A percentile compares a stretch with the other conserved stretches of the same genome.
phyloP scores from a whole-genome alignment of 225 moss, liverwort and hornwort genomes.

The Sphagnum contortum region DNA sequence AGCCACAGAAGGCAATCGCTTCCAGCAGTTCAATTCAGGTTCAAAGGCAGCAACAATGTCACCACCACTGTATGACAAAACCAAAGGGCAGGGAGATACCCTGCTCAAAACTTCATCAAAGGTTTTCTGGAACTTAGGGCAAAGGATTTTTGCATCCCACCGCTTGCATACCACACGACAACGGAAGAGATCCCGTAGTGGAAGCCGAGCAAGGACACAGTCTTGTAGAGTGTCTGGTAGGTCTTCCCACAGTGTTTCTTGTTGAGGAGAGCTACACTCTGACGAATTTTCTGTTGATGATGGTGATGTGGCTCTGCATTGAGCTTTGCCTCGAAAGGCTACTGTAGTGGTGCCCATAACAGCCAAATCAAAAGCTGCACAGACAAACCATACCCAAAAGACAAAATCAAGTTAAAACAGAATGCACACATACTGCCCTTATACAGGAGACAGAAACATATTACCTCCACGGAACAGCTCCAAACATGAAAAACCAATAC shows the following conservation, averaged over 20 bases:
- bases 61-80: slow-evolving; percentile 1
- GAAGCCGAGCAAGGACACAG: slow-evolving; percentile 6
- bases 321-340: too few species aligned
- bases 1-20: slow-evolving; percentile 3
- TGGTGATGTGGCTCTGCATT: too few species aligned
- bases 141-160: slow-evolving; percentile 5
- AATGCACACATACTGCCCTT: too few species aligned
- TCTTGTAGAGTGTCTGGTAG: slow-evolving; percentile 8
- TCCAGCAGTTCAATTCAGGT: not conserved
- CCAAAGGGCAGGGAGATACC: slow-evolving; percentile 8
- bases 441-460: too few species aligned
- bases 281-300: too few species aligned
- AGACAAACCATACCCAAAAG: too few species aligned
- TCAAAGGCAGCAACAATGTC: slow-evolving; percentile 10
- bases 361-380: too few species aligned
- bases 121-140: slow-evolving; percentile 9
- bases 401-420: too few species aligned
- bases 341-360: too few species aligned
- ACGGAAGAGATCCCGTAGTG: slow-evolving; percentile 6
- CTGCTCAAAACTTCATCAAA: slow-evolving; percentile 5
- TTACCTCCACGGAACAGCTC: too few species aligned
- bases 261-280: not conserved
- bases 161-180: slow-evolving; percentile 6
- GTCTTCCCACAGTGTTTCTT: slow-evolving; percentile 9
- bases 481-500: too few species aligned